phyloP scores from a whole-genome alignment of 75 land plant genomes.

The Picea glauca region DNA sequence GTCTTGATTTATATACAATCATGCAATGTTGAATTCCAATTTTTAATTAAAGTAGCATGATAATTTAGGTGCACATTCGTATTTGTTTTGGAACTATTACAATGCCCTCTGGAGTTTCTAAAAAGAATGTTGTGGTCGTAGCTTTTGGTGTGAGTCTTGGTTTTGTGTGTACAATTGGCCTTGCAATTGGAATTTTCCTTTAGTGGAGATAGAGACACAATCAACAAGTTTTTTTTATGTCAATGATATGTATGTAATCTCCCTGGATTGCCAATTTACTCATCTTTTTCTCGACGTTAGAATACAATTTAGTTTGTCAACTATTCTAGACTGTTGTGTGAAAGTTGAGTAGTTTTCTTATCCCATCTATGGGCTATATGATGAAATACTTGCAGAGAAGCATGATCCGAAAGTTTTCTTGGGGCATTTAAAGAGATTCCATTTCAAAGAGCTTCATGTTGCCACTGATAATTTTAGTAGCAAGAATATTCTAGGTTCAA shows the following conservation, averaged over 20 bases:
- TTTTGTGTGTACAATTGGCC: slow-evolving; percentile 32
- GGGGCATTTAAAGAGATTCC: slow-evolving; percentile 76
- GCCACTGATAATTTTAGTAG: slow-evolving; percentile 70
- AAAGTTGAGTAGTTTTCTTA: neutral
- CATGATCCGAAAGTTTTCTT: slow-evolving; percentile 55
- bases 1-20: neutral
- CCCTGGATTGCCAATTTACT: neutral
- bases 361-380: neutral
- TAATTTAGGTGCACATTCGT: too few species aligned
- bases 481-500: slow-evolving; percentile 74
- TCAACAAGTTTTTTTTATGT: slow-evolving; percentile 54
- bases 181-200: slow-evolving; percentile 43
- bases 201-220: slow-evolving; percentile 67
- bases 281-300: neutral
- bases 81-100: too few species aligned
- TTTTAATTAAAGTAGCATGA: too few species aligned
- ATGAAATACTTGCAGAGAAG: slow-evolving; percentile 35
- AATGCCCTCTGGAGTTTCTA: neutral
- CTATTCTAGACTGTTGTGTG: neutral
- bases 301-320: neutral
- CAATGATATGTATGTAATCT: neutral
- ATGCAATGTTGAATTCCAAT: too few species aligned
- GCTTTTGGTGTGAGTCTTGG: slow-evolving; percentile 56
- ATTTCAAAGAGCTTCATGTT: neutral
- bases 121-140: slow-evolving; percentile 49